phyloP scores from a whole-genome alignment of 2,329 filamentous ascomycete genomes.

The Penicillium sumatraense region DNA sequence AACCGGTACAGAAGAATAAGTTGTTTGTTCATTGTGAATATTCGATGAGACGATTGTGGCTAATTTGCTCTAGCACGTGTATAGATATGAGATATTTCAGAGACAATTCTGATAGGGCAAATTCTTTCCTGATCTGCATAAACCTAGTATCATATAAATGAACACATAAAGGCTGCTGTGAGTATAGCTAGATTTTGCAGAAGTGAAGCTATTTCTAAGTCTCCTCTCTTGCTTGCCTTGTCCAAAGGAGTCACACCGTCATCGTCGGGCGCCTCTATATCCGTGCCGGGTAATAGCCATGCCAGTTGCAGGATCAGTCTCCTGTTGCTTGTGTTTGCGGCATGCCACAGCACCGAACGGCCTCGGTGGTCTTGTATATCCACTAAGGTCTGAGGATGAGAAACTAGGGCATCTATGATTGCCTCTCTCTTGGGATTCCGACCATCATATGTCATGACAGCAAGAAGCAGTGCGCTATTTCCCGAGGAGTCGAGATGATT shows the following conservation, averaged over 20 bases:
- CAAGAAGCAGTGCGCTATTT: neutral
- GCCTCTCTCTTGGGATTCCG: constrained; percentile 38
- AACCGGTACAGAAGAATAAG: neutral
- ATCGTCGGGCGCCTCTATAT: no score
- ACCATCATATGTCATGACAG: constrained; percentile 20
- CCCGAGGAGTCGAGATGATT: neutral
- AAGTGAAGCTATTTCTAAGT: no score
- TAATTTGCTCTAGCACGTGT: neutral
- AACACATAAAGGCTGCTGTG: neutral
- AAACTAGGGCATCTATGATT: no score
- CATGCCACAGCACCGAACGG: no score
- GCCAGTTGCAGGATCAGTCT: no score
- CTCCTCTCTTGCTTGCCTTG: no score
- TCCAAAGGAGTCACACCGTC: no score
- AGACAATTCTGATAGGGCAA: neutral
- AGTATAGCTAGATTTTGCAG: no score
- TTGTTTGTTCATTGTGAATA: neutral
- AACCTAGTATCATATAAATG: neutral
- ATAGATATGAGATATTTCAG: neutral
- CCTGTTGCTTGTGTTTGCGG: no score
- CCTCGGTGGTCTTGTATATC: no score
- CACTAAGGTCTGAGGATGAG: no score
- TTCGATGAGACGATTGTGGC: neutral
- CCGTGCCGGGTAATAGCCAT: no score
- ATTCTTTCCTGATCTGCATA: neutral